Evolutionary conservation across 2,329 filamentous ascomycete genomes (phyloP), one percentile per base, ranked within the genome.

Genomic region (Hymenoscyphus fructigenus): DNA sequence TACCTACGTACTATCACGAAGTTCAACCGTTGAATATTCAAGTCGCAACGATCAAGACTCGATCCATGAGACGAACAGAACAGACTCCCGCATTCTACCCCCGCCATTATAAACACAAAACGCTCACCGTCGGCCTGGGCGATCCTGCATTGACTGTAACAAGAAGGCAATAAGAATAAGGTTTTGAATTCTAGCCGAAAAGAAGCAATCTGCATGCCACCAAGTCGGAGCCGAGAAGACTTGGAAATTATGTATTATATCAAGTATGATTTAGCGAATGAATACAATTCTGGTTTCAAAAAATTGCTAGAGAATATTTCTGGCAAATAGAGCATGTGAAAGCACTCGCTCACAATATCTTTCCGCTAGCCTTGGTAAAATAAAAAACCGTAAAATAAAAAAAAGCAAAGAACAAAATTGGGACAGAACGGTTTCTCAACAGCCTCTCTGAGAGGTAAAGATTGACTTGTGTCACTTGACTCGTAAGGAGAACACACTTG

Each of bases 71-170:
- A 53, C 20, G 47, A 23, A 53, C 47, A 53, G 47, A 53, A 53
- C 47, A 53, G 47, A 53, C 47, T 53, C 47, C 47, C 47, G 47
- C 36, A 17, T 15, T 5, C 36, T 14, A 38, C 47, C 47, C 47
- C 47, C n/a, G 12, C 47, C 23, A 26, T 23, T 23, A 10, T 2
- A 53, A 50, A 53, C 20, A 15, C 36, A 38, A 17, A 38, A 17
- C 36, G 10, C 36, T 38, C 36, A 14, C 14, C 36, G 47, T 53
- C 20, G 17, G 41, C 41, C 41, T 44, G 6, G 17, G 41, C 41
- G 47, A 53, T 10, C 20, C 47, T 53, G 47, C 47, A 53, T 53
- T 44, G 47, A 53, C 47, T 53, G 47, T 53, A 53, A 53, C 20
- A 23, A 14, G 47, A 26, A 53, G 47, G 47, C 47, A 53, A 53